Base-by-base conservation (phyloP, 257 asterid genomes). In the Primulina eburnea region DNA sequence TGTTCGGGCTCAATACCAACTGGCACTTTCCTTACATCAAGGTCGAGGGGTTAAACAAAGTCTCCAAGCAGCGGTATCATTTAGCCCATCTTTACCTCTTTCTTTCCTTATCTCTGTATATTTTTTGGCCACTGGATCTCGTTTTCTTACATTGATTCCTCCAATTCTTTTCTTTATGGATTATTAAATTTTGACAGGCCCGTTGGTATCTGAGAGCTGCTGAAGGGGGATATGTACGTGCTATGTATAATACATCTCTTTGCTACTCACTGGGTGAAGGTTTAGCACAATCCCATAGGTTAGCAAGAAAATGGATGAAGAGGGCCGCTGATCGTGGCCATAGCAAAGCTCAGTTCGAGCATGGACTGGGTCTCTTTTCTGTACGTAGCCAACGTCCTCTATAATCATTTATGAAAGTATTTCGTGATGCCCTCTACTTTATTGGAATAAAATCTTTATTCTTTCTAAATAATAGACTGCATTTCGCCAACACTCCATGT, bases 251-350 rank as follows among this genome's bases (percentile, higher is more conserved):
- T 71, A 80, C 89, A 6, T 82, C 99, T 74, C 77, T 89, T 53
- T 88, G 98, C 87, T 89, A 85, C 75, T 83, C 87, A 52, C 76
- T 80, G 75, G 99, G 99, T 2, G 90, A 89, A 77, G 98, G 99
- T 33, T 59, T 89, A 60, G 64, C 16, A 30, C 93, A 82, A 73
- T 88, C 90, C 34, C 90, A 84, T 71, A 77, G 74, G 38, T 59
- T 81, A 69, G 93, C 97, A 30, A 88, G 90, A 71, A 91, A 89
- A 79, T 94, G 99, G 99, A 94, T 94, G 98, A 89, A 86, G 82
- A 82, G 73, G 62, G 98, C 99, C 2, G 98, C 99, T 32, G 98
- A 91, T 71, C 86, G 81, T 37, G 99, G 99, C 61, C 93, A 94
- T 69, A 82, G 87, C 87, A 91, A 89, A 86, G 97, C 98, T 20